Base-by-base conservation (phyloP, 306 rosid genomes). In the Carpinus viminea region DNA sequence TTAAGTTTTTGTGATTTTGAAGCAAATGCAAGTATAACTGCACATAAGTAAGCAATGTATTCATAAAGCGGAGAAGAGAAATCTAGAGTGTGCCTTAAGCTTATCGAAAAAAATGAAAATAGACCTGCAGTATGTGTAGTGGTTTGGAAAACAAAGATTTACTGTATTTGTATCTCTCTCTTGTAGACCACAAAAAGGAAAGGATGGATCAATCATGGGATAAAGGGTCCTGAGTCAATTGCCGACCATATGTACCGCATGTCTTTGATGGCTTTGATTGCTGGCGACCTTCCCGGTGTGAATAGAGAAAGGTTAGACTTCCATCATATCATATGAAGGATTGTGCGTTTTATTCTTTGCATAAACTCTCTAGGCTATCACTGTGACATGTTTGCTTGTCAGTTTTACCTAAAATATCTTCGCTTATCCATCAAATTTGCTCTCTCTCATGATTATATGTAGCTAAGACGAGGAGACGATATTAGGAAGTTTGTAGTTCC, bases 171-270 rank as follows among this genome's bases (percentile, higher is more conserved):
- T 46, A 7, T 64, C 59, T 69, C 80, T 73, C 68, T 68, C 53
- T 74, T 73, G 89, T 82, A 94, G 97, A 89, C 93, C 57, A 94
- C 98, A 18, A 92, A 92, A 76, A 86, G 97, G 78, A 92, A 89
- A 81, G 97, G 98, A 12, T 92, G 98, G 98, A 85, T 94, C 85
- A 94, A 94, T 86, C 95, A 94, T 73, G 97, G 97, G 75, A 94
- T 91, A 79, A 86, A 80, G 86, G 90, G 97, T 70, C 90, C 91
- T 34, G 98, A 94, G 80, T 94, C 98, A 0, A 88, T 94, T 79
- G 93, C 98, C 76, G 95, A 94, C 68, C 97, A 92, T 81, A 92
- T 94, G 98, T 92, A 91, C 77, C 97, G 93, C 69, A 92, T 94
- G 98, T 90, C 95, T 83, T 70, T 94, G 79, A 94, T 94, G 97